These are phyloP conservation scores for Plasmodium gaboni DNA, from an alignment of 169 alveolate genomes.

Conservation along the genomic window DNA sequence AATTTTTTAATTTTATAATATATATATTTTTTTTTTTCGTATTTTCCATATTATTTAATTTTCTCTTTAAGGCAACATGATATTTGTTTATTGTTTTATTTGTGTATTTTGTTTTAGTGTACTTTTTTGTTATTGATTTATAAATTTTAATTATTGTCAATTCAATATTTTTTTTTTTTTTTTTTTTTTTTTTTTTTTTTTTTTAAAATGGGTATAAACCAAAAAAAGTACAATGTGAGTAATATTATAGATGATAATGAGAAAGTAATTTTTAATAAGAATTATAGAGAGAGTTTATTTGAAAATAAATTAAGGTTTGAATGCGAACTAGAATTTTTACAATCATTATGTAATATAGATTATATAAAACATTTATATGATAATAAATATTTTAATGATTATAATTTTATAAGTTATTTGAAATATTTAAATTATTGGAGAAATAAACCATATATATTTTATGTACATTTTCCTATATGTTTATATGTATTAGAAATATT, in stretches of 20 bases:
- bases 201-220: conserved; percentile 50
- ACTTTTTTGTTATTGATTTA: no score
- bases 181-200: not conserved
- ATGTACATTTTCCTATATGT: conserved; percentile 81
- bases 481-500: conserved; percentile 82
- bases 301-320: conserved; percentile 83
- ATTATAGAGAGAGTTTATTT: conserved; percentile 63
- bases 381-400: conserved; percentile 81
- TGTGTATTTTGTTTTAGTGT: no score
- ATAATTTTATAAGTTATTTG: conserved; percentile 80
- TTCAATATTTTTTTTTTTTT: not conserved
- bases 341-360: conserved; percentile 82
- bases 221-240: not conserved
- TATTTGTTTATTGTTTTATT: no score
- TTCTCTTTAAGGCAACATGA: no score
- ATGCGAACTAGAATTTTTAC: conserved; percentile 86
- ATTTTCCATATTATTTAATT: no score
- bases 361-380: conserved; percentile 79
- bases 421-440: conserved; percentile 84
- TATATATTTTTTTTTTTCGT: no score
- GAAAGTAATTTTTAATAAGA: conserved; percentile 46
- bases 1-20: no score
- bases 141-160: no score
- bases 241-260: conserved; percentile 33
- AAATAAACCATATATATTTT: conserved; percentile 78